Base-by-base conservation (phyloP, 805 yeast species). In the Diddensiella santjacobensis region DNA sequence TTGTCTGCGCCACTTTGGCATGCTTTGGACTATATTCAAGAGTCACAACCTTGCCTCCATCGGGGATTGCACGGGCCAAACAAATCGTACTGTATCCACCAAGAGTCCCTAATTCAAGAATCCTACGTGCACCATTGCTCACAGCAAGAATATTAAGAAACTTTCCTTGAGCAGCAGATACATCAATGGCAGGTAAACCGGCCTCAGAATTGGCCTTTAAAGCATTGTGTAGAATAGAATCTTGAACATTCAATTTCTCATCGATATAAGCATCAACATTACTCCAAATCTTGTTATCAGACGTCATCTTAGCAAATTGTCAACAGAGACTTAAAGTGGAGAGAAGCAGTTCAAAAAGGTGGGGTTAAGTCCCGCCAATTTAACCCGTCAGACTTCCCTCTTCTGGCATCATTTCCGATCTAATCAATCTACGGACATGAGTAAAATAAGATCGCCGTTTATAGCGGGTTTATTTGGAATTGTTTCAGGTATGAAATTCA, bases 21-120 rank as follows among this genome's bases (percentile, higher is more conserved):
- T 38, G 45, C 24, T 49, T 33, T 4, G 45, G 43, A 30, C 44
- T 31, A 24, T 40, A 37, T 29, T 54, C 57, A 18, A 54, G 35
- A 17, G 49, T 49, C 13, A 18, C 35, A 13, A 45, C 24, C 22
- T 46, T 45, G 4, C 51, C 54, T 22, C 29, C 43, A 8, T 33
- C 42, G 2, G 55, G 57, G 18, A 53, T 39, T 13, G 36, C 50
- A 11, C 39, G 43, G 5, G 55, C 50, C 11, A 54, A 29, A 31
- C 39, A 22, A 13, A 52, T 49, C 11, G 56, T 37, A 11, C 51
- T 43, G 36, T 42, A 54, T 17, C 55, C 57, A 3, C 52, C 53
- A 4, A 49, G 48, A 13, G 52, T 49, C 10, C 55, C 55, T 13
- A 51, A 19, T 22, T 51, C 55, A 3, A 51, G 52, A 5, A 42